Base-by-base conservation (phyloP, 192 early-diverging fungal species). In the Coemansia sp. region DNA sequence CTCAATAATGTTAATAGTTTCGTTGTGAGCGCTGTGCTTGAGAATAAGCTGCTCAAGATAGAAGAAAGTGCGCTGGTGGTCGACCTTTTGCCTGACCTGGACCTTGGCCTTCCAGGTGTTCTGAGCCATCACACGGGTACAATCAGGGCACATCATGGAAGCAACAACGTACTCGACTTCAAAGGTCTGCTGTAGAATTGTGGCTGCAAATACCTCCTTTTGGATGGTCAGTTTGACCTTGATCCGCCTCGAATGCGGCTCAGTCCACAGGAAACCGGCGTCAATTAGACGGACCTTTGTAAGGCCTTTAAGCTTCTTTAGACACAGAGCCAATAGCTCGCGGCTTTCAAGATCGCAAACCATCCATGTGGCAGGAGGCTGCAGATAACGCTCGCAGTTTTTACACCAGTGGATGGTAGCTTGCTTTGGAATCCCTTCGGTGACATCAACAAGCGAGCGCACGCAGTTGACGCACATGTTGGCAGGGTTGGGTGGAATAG, bases 391-490 rank as follows among this genome's bases (percentile, higher is more conserved):
- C 80, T 97, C 95, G 68, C 97, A 98, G 75, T 94, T 94, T 32
- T 90, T 88, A 85, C 97, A 98, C 85, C 93, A 98, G 73, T 97
- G 94, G 24, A 98, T 72, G 25, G 92, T 97, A 46, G 90, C 91
- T 60, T 97, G 93, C 84, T 98, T 98, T 31, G 97, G 97, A 59
- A 96, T 98, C 27, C 95, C 95, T 76, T 98, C 97, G 9, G 95
- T 98, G 71, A 98, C 98, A 72, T 98, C 97, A 50, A 98, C 94
- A 60, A 95, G 91, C 57, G 89, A 91, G 52, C 95, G 92, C 75
- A 98, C 95, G 83, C 97, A 98, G 87, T 94, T 93, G 66, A 95
- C 89, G 80, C 97, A 98, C 94, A 97, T 95, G 85, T 96, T 97
- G 50, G 97, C 94, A 29, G 95, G 92, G 81, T 98, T 98, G 24